phyloP scores from a whole-genome alignment of 176 grass and related monocot species.

The Luzula sylvatica region DNA sequence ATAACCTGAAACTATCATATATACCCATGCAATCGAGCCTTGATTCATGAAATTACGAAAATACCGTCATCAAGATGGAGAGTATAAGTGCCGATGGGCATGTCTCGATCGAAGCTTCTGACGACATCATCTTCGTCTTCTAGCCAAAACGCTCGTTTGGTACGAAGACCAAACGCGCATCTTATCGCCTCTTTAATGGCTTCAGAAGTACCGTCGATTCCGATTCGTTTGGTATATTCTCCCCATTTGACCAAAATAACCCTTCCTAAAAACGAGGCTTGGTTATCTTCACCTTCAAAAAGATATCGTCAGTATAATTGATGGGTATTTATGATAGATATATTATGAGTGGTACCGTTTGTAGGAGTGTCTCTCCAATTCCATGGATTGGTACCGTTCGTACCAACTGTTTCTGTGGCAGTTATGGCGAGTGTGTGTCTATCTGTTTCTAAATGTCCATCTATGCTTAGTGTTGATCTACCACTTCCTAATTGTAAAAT shows the following conservation, averaged over 20 bases:
- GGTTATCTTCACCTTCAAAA: slow-evolving; percentile 55
- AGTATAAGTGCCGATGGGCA: slow-evolving; percentile 75
- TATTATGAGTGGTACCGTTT: slow-evolving; percentile 33
- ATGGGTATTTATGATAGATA: too few species aligned
- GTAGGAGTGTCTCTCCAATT: slow-evolving; percentile 91
- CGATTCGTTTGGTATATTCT: slow-evolving; percentile 84
- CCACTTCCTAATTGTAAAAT: slow-evolving; percentile 40
- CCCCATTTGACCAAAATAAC: slow-evolving; percentile 95
- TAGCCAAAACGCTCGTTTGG: slow-evolving; percentile 92
- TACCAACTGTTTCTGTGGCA: slow-evolving; percentile 54
- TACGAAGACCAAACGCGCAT: slow-evolving; percentile 85
- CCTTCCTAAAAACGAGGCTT: slow-evolving; percentile 50
- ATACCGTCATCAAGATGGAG: slow-evolving; percentile 70
- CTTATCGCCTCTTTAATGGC: slow-evolving; percentile 98
- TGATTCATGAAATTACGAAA: slow-evolving; percentile 7
- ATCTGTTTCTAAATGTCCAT: slow-evolving; percentile 60
- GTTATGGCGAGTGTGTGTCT: slow-evolving; percentile 65
- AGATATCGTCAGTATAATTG: too few species aligned
- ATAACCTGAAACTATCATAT: neutral
- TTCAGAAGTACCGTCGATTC: slow-evolving; percentile 72
- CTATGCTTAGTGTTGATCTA: slow-evolving; percentile 55
- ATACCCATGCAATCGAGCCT: too few species aligned
- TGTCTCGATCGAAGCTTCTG: slow-evolving; percentile 78
- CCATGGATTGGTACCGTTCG: slow-evolving; percentile 83
- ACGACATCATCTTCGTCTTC: slow-evolving; percentile 91